These are phyloP conservation scores for Russula compacta DNA, from an alignment of 768 basidiomycete genomes.

Conservation along the genomic window DNA sequence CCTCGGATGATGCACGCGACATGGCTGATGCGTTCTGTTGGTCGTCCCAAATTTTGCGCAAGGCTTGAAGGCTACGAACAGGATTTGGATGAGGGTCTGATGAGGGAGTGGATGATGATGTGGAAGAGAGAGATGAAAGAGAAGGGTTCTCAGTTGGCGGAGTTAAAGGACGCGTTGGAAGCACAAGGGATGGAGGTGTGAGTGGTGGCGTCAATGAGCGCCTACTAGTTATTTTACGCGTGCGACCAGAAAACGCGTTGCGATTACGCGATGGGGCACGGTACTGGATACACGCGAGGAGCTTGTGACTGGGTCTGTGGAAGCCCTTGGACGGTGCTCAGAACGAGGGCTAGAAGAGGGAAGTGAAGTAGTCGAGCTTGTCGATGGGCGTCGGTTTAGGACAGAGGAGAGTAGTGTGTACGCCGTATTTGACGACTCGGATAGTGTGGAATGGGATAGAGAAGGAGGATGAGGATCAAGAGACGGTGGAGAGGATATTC, in stretches of 20 bases:
- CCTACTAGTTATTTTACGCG: slow-evolving; percentile 17
- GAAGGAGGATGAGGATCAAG: not conserved
- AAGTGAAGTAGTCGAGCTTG: slow-evolving; percentile 9
- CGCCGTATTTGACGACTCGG: slow-evolving; percentile 39
- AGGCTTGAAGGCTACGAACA: slow-evolving; percentile 53
- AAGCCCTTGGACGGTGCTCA: not conserved
- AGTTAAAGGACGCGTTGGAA: slow-evolving; percentile 37
- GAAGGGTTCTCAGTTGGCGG: slow-evolving; percentile 50
- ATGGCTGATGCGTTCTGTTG: slow-evolving; percentile 30
- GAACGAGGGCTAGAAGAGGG: not conserved
- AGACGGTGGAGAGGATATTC: slow-evolving; percentile 11
- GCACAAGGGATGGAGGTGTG: slow-evolving; percentile 22
- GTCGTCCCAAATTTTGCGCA: slow-evolving; percentile 62
- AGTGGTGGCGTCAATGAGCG: slow-evolving; percentile 9
- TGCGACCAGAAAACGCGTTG: slow-evolving; percentile 2
- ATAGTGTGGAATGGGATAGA: not conserved
- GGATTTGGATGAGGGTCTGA: slow-evolving; percentile 47
- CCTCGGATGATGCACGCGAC: slow-evolving; percentile 22
- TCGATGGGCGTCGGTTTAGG: slow-evolving; percentile 24
- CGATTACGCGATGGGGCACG: not conserved
- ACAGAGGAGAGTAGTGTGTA: slow-evolving; percentile 56
- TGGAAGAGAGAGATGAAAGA: slow-evolving; percentile 21
- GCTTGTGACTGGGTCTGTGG: not conserved
- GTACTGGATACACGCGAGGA: slow-evolving; percentile 4
- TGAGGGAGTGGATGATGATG: slow-evolving; percentile 41